Evolutionary conservation across 495 filamentous ascomycete species (phyloP).

Genomic region (Neurospora sp.): DNA sequence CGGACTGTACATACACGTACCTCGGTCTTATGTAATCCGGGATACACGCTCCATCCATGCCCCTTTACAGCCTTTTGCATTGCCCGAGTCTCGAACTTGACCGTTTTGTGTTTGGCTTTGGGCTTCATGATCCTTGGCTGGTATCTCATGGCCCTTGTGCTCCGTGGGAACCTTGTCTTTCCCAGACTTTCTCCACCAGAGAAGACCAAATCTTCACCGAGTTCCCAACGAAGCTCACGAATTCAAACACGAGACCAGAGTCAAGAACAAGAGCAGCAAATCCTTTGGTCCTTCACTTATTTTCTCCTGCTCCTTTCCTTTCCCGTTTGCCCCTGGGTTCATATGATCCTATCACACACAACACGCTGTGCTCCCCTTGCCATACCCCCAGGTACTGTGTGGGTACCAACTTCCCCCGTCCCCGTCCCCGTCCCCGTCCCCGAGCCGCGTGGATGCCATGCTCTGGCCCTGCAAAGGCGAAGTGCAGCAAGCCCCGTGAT

Average conservation of each 20-base stretch:
- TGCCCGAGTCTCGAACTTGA: neutral
- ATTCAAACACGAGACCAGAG: neutral
- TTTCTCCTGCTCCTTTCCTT: neutral
- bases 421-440: neutral
- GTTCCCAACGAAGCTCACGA: neutral
- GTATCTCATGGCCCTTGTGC: neutral
- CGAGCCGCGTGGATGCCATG: neutral
- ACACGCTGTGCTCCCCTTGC: neutral
- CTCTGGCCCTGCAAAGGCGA: neutral
- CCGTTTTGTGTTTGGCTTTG: neutral
- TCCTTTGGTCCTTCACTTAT: neutral
- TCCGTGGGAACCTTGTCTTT: neutral
- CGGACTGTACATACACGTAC: neutral
- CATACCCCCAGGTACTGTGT: neutral
- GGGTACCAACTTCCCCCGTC: neutral
- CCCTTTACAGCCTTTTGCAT: neutral
- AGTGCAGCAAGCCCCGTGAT: neutral
- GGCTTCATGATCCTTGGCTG: neutral
- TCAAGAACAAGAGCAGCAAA: neutral
- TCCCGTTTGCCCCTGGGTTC: neutral
- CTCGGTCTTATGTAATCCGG: neutral
- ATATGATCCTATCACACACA: neutral
- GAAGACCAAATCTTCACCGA: neutral
- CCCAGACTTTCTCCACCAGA: neutral
- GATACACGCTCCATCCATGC: neutral